Evolutionary conservation across 371 early-diverging fungal genomes (phyloP).

Genomic region (Apophysomyces ossiformis): DNA sequence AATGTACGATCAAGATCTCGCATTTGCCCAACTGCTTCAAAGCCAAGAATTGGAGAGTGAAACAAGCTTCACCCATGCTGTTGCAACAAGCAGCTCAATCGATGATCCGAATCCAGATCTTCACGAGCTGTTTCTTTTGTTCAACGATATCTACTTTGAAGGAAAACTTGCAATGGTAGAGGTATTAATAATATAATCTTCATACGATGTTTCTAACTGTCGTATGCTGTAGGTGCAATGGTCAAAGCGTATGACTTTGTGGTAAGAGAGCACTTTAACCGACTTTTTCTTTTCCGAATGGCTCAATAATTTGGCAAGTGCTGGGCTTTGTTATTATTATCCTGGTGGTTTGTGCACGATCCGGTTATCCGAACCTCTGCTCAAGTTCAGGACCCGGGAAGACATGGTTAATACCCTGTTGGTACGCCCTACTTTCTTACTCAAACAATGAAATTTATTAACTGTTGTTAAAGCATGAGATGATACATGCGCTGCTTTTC

Average conservation of each 20-base stretch:
- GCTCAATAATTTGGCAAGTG: slow-evolving; percentile 26
- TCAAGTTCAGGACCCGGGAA: slow-evolving; percentile 64
- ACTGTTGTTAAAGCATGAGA: slow-evolving; percentile 44
- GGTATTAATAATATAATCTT: slow-evolving; percentile 27
- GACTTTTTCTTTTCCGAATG: not conserved
- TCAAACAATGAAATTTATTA: not conserved
- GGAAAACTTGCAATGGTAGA: slow-evolving; percentile 57
- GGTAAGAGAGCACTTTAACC: slow-evolving; percentile 31
- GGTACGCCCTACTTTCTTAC: slow-evolving; percentile 12
- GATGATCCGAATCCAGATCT: slow-evolving; percentile 49
- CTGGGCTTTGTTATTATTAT: slow-evolving; percentile 52
- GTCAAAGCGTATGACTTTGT: slow-evolving; percentile 64
- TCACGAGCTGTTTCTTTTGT: slow-evolving; percentile 57
- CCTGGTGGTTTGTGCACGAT: slow-evolving; percentile 52
- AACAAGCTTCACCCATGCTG: not conserved
- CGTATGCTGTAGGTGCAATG: slow-evolving; percentile 39
- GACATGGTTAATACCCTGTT: slow-evolving; percentile 62
- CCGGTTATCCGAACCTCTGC: slow-evolving; percentile 64
- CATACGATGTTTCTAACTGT: not conserved
- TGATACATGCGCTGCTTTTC: slow-evolving; percentile 69
- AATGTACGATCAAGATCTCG: slow-evolving; percentile 19
- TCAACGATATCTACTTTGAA: slow-evolving; percentile 61
- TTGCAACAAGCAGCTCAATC: slow-evolving; percentile 5
- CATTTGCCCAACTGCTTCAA: slow-evolving; percentile 23
- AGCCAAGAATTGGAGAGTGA: slow-evolving; percentile 15